Base-by-base conservation (phyloP, 2,329 filamentous ascomycete species). In the Westerdykella aurantiaca region DNA sequence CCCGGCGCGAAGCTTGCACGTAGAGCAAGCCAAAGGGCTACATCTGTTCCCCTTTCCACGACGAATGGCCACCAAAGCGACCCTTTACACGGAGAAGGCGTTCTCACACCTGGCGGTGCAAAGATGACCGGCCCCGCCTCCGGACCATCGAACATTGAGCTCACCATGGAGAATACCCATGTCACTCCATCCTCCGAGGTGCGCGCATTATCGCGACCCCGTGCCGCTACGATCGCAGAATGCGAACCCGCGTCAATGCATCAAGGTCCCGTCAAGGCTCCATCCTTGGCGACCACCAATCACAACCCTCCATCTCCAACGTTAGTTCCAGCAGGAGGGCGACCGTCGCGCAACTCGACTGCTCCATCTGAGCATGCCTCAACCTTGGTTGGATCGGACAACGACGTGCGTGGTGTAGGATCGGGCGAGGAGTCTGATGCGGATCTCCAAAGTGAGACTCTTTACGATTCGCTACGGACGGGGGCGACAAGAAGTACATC, bases 401-500 rank as follows among this genome's bases (percentile, higher is more conserved):
- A 79, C 58, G 83, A 88, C 47, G 72, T 72, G 48, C 78, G 80
- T 52, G 80, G 77, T 38, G 77, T 82, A 53, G 72, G 70, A n/a
- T 87, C 81, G 10, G 79, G 78, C 17, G 85, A 88, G 45, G 86
- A 88, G 43, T 83, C 88, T 56, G 86, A 88, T 56, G 82, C 81
- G n/a, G 85, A 88, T 61, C 81, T 84, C 58, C 83, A 82, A 67
- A 88, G 85, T 63, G 86, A 90, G 56, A 86, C 81, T 14, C 75
- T 85, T 44, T 89, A 82, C 65, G 86, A 90, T 69, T 89, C 86
- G 23, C 69, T 88, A 53, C 82, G 84, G 42, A 89, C 86, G 13
- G 75, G 78, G 47, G 82, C 78, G 33, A 88, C 85, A 9, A 77
- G 78, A 48, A 84, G 82, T 49, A 75, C 78, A 42, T 79, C 82